Conservation (phyloP, 2,329 filamentous ascomycete genomes). For the Hypoxylon sp. region DNA sequence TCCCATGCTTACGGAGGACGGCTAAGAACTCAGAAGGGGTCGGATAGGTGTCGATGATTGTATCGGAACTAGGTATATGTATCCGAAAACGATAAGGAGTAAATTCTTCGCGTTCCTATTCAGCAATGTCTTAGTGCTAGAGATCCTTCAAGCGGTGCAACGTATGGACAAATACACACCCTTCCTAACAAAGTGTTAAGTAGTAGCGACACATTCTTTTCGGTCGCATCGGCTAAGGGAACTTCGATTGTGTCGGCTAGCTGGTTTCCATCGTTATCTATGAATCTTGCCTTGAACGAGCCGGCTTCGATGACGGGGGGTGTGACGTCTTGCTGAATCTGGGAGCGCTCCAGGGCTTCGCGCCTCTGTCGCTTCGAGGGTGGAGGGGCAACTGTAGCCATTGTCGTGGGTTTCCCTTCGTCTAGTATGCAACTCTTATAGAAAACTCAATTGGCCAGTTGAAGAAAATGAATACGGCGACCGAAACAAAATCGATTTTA, state of each 20-base stretch:
- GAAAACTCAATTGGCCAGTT: not conserved
- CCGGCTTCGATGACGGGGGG: slow-evolving; percentile 74
- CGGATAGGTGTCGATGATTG: slow-evolving; percentile 65
- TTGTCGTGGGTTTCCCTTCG: slow-evolving; percentile 47
- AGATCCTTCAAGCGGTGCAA: slow-evolving; percentile 4
- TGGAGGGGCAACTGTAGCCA: slow-evolving; percentile 85
- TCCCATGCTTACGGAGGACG: slow-evolving; percentile 63
- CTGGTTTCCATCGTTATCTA: slow-evolving; percentile 80
- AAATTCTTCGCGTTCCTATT: slow-evolving; percentile 63
- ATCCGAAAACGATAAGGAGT: slow-evolving; percentile 70
- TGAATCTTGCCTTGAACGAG: slow-evolving; percentile 85
- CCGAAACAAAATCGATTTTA: no score
- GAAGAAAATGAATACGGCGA: not conserved
- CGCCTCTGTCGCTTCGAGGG: slow-evolving; percentile 88
- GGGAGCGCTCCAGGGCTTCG: slow-evolving; percentile 74
- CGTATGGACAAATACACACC: slow-evolving; percentile 55
- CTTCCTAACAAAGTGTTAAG: slow-evolving; percentile 84
- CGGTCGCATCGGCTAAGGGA: slow-evolving; percentile 82
- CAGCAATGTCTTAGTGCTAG: slow-evolving; percentile 7
- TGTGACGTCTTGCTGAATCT: slow-evolving; percentile 78
- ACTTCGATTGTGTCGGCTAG: slow-evolving; percentile 75
- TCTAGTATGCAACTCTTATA: not conserved
- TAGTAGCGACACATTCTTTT: slow-evolving; percentile 88
- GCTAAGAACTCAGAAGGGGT: slow-evolving; percentile 58
- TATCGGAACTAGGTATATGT: slow-evolving; percentile 62